Evolutionary conservation across 768 basidiomycete species (phyloP).

Genomic region (Rhizopogon rudus): DNA sequence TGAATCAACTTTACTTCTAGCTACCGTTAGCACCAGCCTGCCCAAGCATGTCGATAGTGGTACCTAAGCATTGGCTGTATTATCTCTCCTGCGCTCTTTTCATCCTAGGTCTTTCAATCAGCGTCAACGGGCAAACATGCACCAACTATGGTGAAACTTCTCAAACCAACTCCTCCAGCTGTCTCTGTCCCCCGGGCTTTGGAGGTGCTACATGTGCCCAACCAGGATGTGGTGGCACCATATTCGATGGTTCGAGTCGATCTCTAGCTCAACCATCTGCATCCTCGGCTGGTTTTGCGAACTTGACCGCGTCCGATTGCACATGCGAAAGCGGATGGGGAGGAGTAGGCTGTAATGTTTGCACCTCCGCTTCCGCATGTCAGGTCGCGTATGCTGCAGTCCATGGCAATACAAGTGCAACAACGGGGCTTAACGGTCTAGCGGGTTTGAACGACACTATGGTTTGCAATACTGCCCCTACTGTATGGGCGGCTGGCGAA

Average conservation of each 20-base stretch:
- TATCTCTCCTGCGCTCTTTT: slow-evolving; percentile 4
- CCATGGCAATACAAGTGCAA: slow-evolving; percentile 28
- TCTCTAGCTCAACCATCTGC: slow-evolving; percentile 39
- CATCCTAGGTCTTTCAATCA: slow-evolving; percentile 8
- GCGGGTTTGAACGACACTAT: slow-evolving; percentile 56
- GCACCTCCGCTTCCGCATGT: slow-evolving; percentile 62
- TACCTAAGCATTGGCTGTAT: neutral
- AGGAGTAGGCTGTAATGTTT: slow-evolving; percentile 79
- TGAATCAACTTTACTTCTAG: no score
- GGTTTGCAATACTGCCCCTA: slow-evolving; percentile 64
- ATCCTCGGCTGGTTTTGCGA: slow-evolving; percentile 43
- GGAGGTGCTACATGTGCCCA: slow-evolving; percentile 66
- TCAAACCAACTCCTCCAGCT: slow-evolving; percentile 26
- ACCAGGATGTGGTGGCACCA: slow-evolving; percentile 74
- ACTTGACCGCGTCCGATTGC: slow-evolving; percentile 65
- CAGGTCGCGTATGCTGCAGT: slow-evolving; percentile 51
- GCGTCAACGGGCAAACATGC: slow-evolving; percentile 21
- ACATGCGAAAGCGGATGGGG: slow-evolving; percentile 72
- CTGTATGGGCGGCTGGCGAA: slow-evolving; percentile 74
- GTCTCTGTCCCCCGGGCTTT: slow-evolving; percentile 80
- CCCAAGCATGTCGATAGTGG: neutral
- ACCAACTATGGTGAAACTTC: slow-evolving; percentile 15
- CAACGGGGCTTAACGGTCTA: slow-evolving; percentile 20
- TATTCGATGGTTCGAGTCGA: slow-evolving; percentile 68
- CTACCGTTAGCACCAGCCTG: neutral